Evolutionary conservation across 1,284 basidiomycete species (phyloP), one percentile per base, ranked within the genome.

Genomic region (Pyrrhoderma lamaoense): DNA sequence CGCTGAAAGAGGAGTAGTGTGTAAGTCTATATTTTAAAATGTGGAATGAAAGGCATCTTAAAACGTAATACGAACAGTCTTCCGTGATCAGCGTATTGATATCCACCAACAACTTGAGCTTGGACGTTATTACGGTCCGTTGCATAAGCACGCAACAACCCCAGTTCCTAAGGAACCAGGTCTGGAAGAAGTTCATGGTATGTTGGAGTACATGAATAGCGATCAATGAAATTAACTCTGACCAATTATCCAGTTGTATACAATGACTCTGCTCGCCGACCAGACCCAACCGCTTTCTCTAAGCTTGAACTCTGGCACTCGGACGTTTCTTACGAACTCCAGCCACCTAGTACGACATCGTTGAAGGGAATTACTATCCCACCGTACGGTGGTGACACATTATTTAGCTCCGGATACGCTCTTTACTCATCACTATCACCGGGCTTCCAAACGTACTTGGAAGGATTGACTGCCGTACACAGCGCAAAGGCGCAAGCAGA

Each of bases 101-200:
- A 75, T 88, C 44, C 73, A 85, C 51, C 72, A 85, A 54, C 85
- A 91, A 60, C 76, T 90, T 14, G 79, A 82, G 16, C 70, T 91
- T 55, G 85, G 77, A 8, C 75, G 77, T 11, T 70, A 91, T 64
- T 90, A 76, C 58, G 88, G 89, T 8, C 85, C 84, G 25, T 75
- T 91, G 47, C 88, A 92, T 66, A 86, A 83, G 63, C 88, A 93
- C 60, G 83, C 89, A 1, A 89, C 85, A 2, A 89, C 87, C 8
- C 83, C 83, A 0, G 73, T 89, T 46, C 85, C 88, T 2, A 76
- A 73, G 55, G 77, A 76, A 55, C 69, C 73, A 16, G 87, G 87
- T 8, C 72, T 90, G 2, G 85, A 91, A 60, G 85, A 89, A 68
- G 82, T 86, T 1, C 85, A 88, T 58, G 73, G 87, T 88, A 51